Evolutionary conservation across 768 basidiomycete species (phyloP).

Genomic region (Termitomyces sp.): DNA sequence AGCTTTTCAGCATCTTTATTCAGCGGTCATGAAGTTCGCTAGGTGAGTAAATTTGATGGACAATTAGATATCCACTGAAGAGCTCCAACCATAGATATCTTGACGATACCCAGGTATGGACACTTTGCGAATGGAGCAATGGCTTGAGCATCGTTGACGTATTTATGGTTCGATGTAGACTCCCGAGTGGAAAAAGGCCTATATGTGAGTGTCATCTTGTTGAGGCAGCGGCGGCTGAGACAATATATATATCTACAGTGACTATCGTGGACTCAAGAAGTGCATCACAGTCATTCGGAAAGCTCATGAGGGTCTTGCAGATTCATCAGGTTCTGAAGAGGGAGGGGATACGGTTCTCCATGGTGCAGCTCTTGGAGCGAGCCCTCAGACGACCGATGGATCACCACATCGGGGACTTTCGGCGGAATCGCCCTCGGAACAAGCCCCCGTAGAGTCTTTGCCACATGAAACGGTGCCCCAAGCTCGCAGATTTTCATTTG

Average conservation of each 20-base stretch:
- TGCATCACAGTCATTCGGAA: constrained; percentile 53
- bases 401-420: neutral
- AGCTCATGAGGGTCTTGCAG: constrained; percentile 24
- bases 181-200: constrained; percentile 72
- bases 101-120: constrained; percentile 4
- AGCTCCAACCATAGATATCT: neutral
- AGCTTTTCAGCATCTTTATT: neutral
- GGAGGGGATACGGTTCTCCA: neutral
- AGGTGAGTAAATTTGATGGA: neutral
- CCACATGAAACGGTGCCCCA: neutral
- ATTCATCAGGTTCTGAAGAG: constrained; percentile 17
- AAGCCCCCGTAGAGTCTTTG: neutral
- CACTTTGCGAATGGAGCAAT: neutral
- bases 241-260: constrained; percentile 32
- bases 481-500: too few species aligned
- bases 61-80: neutral
- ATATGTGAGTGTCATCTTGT: constrained; percentile 43
- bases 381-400: neutral
- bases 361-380: neutral
- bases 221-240: constrained; percentile 1
- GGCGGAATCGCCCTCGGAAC: neutral
- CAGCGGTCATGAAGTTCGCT: constrained; percentile 1
- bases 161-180: constrained; percentile 34
- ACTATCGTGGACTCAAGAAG: constrained; percentile 72
- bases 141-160: neutral